phyloP scores from a whole-genome alignment of 106 monocot species.

The Acanthochlamys bracteata region DNA sequence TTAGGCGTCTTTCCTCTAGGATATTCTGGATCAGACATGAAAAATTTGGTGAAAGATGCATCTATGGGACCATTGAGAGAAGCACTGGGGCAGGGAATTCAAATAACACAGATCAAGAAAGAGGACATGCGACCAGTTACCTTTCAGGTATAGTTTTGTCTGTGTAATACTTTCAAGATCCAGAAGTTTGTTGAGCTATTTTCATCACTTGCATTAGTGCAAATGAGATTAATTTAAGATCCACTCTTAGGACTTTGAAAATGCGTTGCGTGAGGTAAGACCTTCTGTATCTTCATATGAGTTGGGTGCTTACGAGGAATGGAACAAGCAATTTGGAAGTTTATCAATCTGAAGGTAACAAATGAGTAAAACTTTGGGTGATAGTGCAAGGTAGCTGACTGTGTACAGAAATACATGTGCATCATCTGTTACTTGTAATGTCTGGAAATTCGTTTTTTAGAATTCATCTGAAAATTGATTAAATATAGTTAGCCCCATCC shows the following conservation, averaged over 20 bases:
- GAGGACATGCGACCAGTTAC: constrained; percentile 79
- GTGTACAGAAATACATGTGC: too few species aligned
- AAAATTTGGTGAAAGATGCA: constrained; percentile 98
- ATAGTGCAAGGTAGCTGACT: too few species aligned
- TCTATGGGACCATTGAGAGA: constrained; percentile 96
- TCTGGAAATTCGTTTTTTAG: too few species aligned
- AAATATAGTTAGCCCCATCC: too few species aligned
- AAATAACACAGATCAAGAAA: constrained; percentile 69
- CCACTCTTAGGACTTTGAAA: constrained; percentile 84
- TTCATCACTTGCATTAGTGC: too few species aligned
- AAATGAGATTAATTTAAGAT: too few species aligned
- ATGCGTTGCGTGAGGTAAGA: constrained; percentile 76
- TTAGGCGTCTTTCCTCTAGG: constrained; percentile 42
- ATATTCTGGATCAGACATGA: constrained; percentile 96
- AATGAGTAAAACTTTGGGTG: too few species aligned
- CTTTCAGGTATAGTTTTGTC: constrained; percentile 30
- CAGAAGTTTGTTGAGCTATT: too few species aligned
- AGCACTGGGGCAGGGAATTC: constrained; percentile 60
- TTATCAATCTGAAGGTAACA: constrained; percentile 35
- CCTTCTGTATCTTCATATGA: constrained; percentile 78
- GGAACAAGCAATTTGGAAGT: constrained; percentile 96
- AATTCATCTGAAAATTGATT: too few species aligned
- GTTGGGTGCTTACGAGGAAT: constrained; percentile 71
- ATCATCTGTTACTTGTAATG: too few species aligned
- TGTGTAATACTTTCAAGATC: too few species aligned